These are phyloP conservation scores for Blumeria graminis DNA, from an alignment of 2,329 filamentous ascomycete genomes.

Conservation along the genomic window DNA sequence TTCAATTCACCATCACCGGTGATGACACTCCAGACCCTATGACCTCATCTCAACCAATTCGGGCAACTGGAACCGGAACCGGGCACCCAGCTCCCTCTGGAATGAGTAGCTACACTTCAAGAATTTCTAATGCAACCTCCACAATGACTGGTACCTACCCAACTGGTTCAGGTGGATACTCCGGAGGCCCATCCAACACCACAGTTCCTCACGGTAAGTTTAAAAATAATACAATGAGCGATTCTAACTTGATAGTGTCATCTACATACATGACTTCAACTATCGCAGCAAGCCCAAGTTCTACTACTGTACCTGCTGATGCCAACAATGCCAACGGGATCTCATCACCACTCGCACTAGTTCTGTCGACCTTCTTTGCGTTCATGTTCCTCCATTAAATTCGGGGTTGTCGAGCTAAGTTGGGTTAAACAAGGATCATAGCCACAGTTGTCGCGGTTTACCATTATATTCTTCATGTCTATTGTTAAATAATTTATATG, in stretches of 20 bases:
- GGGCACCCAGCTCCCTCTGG: background rate
- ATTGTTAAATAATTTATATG: no score
- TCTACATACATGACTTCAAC: background rate
- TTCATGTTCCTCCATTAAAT: background rate
- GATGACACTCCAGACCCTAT: slow-evolving; percentile 3
- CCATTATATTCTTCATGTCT: no score
- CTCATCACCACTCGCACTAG: background rate
- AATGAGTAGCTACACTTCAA: background rate
- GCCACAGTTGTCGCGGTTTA: no score
- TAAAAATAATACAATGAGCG: no score
- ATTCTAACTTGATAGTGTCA: background rate
- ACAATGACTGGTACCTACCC: background rate
- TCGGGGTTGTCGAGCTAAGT: no score
- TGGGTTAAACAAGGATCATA: no score
- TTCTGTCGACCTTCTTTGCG: background rate
- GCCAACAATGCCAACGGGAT: background rate
- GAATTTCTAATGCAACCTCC: background rate
- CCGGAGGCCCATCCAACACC: background rate
- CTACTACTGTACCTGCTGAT: background rate
- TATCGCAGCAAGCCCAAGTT: background rate
- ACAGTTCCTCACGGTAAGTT: background rate
- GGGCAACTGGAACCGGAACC: background rate
- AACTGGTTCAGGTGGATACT: background rate
- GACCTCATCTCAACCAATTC: background rate
- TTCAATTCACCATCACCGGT: slow-evolving; percentile 10